phyloP scores from a whole-genome alignment of 2,329 filamentous ascomycete species.

The Fusarium scirpi region DNA sequence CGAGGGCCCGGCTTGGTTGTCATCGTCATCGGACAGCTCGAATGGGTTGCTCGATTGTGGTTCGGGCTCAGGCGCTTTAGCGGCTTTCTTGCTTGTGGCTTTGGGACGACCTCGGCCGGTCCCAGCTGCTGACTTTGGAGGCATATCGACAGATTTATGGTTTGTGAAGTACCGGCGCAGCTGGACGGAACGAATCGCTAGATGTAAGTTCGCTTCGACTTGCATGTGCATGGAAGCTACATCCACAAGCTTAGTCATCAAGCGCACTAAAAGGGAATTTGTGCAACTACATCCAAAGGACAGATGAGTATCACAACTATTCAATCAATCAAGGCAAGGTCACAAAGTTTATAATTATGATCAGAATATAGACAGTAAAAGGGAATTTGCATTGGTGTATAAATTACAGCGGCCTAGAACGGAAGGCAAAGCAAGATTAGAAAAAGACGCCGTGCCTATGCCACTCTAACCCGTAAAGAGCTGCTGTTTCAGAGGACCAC shows the following conservation, averaged over 20 bases:
- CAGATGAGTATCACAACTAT: not conserved
- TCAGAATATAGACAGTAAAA: conserved; percentile 47
- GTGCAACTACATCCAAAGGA: not conserved
- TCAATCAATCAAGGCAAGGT: not conserved
- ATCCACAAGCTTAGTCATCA: conserved; percentile 24
- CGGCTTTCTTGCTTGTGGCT: conserved; percentile 42
- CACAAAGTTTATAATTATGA: not conserved
- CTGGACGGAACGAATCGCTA: not conserved
- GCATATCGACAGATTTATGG: conserved; percentile 51
- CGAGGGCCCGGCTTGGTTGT: conserved; percentile 13
- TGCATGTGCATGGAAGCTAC: too few relatives aligned
- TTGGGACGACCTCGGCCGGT: conserved; percentile 54
- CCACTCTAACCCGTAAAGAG: conserved; percentile 62
- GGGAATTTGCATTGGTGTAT: conserved; percentile 70
- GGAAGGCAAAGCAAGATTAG: conserved; percentile 59
- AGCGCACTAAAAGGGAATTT: not conserved
- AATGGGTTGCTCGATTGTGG: conserved; percentile 53
- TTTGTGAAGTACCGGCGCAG: not conserved
- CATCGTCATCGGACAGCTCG: conserved; percentile 52
- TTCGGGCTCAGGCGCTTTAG: conserved; percentile 41
- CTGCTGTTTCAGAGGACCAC: conserved; percentile 56
- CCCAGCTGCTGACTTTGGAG: conserved; percentile 56
- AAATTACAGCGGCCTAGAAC: conserved; percentile 72
- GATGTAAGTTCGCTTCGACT: not conserved
- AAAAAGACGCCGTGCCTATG: conserved; percentile 62